These are phyloP conservation scores for Proliferodiscus dingleyae DNA, from an alignment of 2,329 filamentous ascomycete genomes.

Conservation along the genomic window DNA sequence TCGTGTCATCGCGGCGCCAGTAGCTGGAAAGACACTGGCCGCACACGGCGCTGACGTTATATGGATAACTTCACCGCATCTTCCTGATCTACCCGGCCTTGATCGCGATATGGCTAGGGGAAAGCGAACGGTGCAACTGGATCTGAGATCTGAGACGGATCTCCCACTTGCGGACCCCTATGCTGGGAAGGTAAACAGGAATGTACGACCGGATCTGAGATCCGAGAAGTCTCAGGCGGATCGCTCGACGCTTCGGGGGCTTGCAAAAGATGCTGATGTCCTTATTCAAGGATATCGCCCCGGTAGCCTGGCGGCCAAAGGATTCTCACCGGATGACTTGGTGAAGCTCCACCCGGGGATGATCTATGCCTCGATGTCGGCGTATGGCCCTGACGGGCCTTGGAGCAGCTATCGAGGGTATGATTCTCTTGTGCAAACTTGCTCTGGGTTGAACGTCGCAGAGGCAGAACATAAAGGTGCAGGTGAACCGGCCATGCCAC, in stretches of 20 bases:
- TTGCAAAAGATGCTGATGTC: constrained; percentile 37
- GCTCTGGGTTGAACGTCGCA: constrained; percentile 49
- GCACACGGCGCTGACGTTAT: constrained; percentile 38
- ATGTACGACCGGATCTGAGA: constrained; percentile 33
- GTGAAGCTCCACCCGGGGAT: constrained; percentile 38
- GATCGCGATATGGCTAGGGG: constrained; percentile 36
- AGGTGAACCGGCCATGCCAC: constrained; percentile 37
- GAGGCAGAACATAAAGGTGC: constrained; percentile 43
- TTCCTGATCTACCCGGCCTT: constrained; percentile 33
- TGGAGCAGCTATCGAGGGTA: constrained; percentile 46
- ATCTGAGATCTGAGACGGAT: constrained; percentile 27
- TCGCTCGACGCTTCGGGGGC: constrained; percentile 21
- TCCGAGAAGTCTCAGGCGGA: background rate
- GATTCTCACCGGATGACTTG: constrained; percentile 36
- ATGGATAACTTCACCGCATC: constrained; percentile 34
- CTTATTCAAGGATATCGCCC: constrained; percentile 45
- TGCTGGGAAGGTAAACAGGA: constrained; percentile 34
- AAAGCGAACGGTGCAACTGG: constrained; percentile 34
- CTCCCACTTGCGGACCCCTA: constrained; percentile 35
- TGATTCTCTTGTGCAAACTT: constrained; percentile 52
- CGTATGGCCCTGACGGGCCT: constrained; percentile 45
- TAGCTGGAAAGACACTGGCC: constrained; percentile 34
- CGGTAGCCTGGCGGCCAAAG: constrained; percentile 40
- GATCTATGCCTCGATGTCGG: constrained; percentile 47
- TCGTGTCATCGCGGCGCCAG: constrained; percentile 36